phyloP scores from a whole-genome alignment of 2,329 filamentous ascomycete species.

The Boeremia lycopersici region DNA sequence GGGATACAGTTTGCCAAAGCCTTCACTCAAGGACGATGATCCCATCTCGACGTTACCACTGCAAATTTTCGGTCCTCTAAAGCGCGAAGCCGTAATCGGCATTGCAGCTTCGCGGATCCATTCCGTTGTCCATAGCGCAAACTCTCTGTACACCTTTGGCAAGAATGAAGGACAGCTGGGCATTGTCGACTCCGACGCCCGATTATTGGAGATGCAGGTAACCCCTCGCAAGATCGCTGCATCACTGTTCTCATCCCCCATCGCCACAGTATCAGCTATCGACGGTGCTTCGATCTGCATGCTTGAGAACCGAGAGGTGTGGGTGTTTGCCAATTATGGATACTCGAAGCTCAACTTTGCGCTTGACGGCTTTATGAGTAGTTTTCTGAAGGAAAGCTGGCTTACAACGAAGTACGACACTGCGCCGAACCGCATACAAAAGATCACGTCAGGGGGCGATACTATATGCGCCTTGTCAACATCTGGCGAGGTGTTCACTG shows the following conservation, averaged over 20 bases:
- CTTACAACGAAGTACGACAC: slow-evolving; percentile 69
- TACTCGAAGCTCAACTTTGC: slow-evolving; percentile 91
- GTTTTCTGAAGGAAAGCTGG: slow-evolving; percentile 69
- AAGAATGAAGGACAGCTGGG: slow-evolving; percentile 95
- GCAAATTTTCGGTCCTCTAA: slow-evolving; percentile 89
- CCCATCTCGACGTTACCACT: slow-evolving; percentile 80
- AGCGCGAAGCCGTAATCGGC: slow-evolving; percentile 81
- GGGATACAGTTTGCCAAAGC: slow-evolving; percentile 77
- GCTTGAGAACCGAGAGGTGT: slow-evolving; percentile 85
- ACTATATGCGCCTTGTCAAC: slow-evolving; percentile 88
- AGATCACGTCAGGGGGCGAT: slow-evolving; percentile 83
- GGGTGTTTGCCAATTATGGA: slow-evolving; percentile 93
- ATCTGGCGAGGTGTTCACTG: slow-evolving; percentile 85
- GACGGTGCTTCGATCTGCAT: slow-evolving; percentile 87
- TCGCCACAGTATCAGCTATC: slow-evolving; percentile 82
- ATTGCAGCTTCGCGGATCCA: slow-evolving; percentile 89
- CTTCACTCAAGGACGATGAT: slow-evolving; percentile 75
- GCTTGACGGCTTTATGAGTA: slow-evolving; percentile 73
- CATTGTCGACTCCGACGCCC: slow-evolving; percentile 91
- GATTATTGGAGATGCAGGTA: slow-evolving; percentile 82
- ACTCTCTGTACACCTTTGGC: slow-evolving; percentile 88
- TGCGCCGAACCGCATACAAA: slow-evolving; percentile 70
- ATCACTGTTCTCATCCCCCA: slow-evolving; percentile 74
- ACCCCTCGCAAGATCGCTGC: slow-evolving; percentile 87
- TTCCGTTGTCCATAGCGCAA: slow-evolving; percentile 83